Evolutionary conservation across 2,329 filamentous ascomycete genomes (phyloP).

Genomic region (Talaromyces funiculosus): DNA sequence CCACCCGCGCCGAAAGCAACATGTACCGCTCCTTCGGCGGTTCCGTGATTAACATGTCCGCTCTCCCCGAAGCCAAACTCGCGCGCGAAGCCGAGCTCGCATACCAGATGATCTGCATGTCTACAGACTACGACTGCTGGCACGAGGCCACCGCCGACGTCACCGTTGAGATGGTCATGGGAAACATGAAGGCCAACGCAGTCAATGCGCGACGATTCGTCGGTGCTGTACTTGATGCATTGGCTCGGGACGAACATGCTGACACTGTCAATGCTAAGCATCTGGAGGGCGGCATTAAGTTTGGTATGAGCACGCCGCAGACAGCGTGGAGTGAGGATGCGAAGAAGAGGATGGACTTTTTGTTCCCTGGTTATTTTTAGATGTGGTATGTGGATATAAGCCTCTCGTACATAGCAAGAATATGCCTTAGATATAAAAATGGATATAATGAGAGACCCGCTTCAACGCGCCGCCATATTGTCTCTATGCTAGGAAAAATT

Average conservation of each 20-base stretch:
- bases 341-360: constrained; percentile 71
- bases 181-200: constrained; percentile 89
- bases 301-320: constrained; percentile 78
- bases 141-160: constrained; percentile 71
- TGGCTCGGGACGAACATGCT: constrained; percentile 69
- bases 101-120: constrained; percentile 99
- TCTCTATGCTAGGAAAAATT: too few species aligned
- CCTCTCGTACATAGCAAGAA: neutral
- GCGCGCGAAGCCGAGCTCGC: constrained; percentile 92
- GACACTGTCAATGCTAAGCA: constrained; percentile 77
- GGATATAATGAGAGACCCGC: too few species aligned
- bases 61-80: constrained; percentile 90
- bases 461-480: too few species aligned
- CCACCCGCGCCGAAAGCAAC: constrained; percentile 88
- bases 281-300: constrained; percentile 68
- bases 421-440: neutral
- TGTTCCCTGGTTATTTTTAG: constrained; percentile 75
- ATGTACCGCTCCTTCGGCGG: constrained; percentile 94
- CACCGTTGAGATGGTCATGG: constrained; percentile 94
- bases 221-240: constrained; percentile 77
- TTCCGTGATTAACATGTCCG: constrained; percentile 96
- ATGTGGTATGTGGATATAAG: neutral
- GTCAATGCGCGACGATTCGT: constrained; percentile 82
- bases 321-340: constrained; percentile 68
- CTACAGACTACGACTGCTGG: constrained; percentile 99